Percentiles rank a stretch among this genome's conserved stretches.
Evolutionary conservation across 495 filamentous ascomycete genomes (phyloP).

Genomic region (Bathelium albidoporum): DNA sequence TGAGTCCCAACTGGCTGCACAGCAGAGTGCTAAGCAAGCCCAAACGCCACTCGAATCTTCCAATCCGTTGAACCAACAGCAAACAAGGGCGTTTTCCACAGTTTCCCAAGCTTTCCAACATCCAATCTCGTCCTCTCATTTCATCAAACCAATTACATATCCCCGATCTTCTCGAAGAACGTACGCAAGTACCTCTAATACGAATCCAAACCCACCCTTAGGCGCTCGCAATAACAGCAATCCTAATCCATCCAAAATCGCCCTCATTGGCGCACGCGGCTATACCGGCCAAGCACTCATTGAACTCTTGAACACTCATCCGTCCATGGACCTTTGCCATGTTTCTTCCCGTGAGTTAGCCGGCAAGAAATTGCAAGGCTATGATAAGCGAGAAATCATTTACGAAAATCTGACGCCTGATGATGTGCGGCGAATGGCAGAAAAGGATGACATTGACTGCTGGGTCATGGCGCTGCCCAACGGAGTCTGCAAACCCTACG

Average conservation of each 20-base stretch:
- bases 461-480: constrained; percentile 99
- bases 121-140: constrained; percentile 5
- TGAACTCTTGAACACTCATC: constrained; percentile 77
- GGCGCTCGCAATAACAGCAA: constrained; percentile 86
- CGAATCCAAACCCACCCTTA: constrained; percentile 96
- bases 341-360: constrained; percentile 92
- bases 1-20: constrained; percentile 63
- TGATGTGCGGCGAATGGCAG: constrained; percentile 83
- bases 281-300: constrained; percentile 95
- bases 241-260: constrained; percentile 67
- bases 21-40: constrained; percentile 17
- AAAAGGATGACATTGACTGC: constrained; percentile 86
- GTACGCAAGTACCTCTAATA: constrained; percentile 52
- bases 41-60: constrained; percentile 7
- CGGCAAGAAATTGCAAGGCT: constrained; percentile 83
- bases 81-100: constrained; percentile 9
- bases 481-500: constrained; percentile 91
- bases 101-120: neutral
- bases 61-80: neutral
- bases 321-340: constrained; percentile 86
- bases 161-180: constrained; percentile 27
- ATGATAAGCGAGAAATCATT: constrained; percentile 82
- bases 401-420: constrained; percentile 89
- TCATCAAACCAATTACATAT: constrained; percentile 9
- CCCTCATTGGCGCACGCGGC: constrained; percentile 87